Percentiles rank a stretch among this genome's conserved stretches.
Evolutionary conservation across 1,284 basidiomycete genomes (phyloP).

Genomic region (Afroboletus lepidellus): DNA sequence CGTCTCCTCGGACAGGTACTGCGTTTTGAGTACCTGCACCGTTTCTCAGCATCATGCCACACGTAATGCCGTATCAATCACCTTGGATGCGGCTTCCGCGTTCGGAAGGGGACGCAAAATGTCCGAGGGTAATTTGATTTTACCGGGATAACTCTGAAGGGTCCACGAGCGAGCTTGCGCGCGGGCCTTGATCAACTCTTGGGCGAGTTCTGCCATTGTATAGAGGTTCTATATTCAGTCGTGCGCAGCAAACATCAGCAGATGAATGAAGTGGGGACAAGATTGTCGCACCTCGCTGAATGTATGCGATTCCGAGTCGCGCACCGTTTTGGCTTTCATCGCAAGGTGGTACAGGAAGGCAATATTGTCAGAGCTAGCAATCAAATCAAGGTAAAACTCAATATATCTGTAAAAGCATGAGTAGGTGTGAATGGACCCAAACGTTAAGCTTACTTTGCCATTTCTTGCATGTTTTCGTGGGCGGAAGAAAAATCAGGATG

Average conservation of each 20-base stretch:
- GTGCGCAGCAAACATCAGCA: not conserved
- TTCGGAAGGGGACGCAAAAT: constrained; percentile 71
- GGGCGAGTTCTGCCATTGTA: constrained; percentile 84
- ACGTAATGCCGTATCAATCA: constrained; percentile 22
- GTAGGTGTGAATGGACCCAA: not conserved
- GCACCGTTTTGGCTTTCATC: constrained; percentile 81
- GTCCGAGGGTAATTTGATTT: constrained; percentile 78
- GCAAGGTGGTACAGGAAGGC: constrained; percentile 84
- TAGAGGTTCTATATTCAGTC: constrained; percentile 85
- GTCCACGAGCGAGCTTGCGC: constrained; percentile 74
- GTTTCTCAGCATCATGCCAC: constrained; percentile 5
- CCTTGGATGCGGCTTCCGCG: constrained; percentile 62
- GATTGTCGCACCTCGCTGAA: constrained; percentile 60
- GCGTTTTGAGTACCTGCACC: constrained; percentile 57
- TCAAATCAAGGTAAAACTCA: constrained; percentile 80
- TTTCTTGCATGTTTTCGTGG: constrained; percentile 65
- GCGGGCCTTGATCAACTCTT: constrained; percentile 77
- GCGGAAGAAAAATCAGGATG: constrained; percentile 84
- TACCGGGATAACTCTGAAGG: constrained; percentile 77
- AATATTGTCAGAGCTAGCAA: constrained; percentile 78
- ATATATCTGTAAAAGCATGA: constrained; percentile 63
- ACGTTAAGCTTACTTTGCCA: constrained; percentile 57
- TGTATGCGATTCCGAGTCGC: constrained; percentile 66
- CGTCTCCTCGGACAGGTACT: constrained; percentile 64
- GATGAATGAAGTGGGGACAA: not conserved